Conservation (phyloP, 345 rosid genomes). For the Hypericum androsaemum region DNA sequence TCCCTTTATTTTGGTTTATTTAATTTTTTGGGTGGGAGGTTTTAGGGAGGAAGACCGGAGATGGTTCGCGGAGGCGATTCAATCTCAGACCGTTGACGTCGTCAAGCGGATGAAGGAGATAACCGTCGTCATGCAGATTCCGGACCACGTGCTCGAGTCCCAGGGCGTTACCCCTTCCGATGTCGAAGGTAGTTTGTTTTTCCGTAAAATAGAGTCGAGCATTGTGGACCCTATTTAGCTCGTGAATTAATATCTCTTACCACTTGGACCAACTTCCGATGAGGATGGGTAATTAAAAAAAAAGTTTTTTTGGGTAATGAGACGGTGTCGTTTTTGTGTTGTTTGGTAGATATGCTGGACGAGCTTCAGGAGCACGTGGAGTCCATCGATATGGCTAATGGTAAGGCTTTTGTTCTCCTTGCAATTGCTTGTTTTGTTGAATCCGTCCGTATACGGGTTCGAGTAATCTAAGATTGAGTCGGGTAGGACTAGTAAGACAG, state of each 20-base stretch:
- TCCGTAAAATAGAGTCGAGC: no score
- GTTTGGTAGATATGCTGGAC: conserved; percentile 49
- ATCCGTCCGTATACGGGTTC: no score
- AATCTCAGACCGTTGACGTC: conserved; percentile 61
- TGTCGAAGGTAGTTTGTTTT: conserved; percentile 48
- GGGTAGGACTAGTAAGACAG: no score
- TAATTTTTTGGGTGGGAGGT: background rate
- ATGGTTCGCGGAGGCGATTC: conserved; percentile 99
- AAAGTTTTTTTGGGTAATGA: background rate
- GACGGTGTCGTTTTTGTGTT: background rate
- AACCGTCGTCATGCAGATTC: conserved; percentile 66
- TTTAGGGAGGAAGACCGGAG: conserved; percentile 71
- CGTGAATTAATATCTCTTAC: no score
- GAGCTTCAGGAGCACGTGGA: conserved; percentile 64
- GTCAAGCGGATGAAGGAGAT: conserved; percentile 78
- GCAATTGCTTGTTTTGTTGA: background rate
- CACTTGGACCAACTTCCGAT: background rate
- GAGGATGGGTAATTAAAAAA: background rate
- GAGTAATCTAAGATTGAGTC: no score
- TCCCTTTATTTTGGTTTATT: background rate
- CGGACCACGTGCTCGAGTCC: conserved; percentile 56
- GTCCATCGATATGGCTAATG: conserved; percentile 53
- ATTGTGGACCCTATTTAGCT: no score
- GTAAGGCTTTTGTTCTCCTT: conserved; percentile 12
- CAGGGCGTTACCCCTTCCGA: conserved; percentile 62